These are phyloP conservation scores for Rhododendron ferrugineum DNA, from an alignment of 148 eudicot genomes.

Conservation along the genomic window DNA sequence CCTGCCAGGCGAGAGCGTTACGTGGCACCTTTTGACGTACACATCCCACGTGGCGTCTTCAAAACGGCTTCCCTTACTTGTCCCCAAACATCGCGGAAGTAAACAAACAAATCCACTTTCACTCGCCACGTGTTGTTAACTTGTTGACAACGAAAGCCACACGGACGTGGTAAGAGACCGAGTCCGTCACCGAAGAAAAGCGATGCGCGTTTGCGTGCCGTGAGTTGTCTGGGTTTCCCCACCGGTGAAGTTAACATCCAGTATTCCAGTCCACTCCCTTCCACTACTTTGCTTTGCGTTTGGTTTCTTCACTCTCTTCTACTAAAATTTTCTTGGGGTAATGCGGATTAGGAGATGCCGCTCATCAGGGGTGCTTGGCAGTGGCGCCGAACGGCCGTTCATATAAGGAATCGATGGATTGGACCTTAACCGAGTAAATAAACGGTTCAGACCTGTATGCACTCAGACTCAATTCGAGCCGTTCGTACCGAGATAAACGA, in stretches of 20 bases:
- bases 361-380: too few relatives aligned
- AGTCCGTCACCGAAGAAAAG: background rate
- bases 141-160: too few relatives aligned
- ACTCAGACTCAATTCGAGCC: too few relatives aligned
- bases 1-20: background rate
- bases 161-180: background rate
- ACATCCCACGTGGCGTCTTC: background rate
- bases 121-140: background rate
- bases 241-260: constrained; percentile 1
- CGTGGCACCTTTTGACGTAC: background rate
- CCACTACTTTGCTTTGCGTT: background rate
- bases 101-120: background rate
- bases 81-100: constrained; percentile 9
- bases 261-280: background rate
- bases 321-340: too few relatives aligned
- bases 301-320: background rate
- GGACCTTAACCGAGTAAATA: too few relatives aligned
- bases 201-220: constrained; percentile 11
- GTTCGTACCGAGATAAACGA: too few relatives aligned
- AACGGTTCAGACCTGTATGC: too few relatives aligned
- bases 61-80: background rate
- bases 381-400: too few relatives aligned
- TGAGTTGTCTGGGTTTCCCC: background rate
- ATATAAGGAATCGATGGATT: too few relatives aligned
- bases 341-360: too few relatives aligned